These are phyloP conservation scores for Galeopsis tetrahit DNA, from an alignment of 257 asterid genomes.

Conservation along the genomic window DNA sequence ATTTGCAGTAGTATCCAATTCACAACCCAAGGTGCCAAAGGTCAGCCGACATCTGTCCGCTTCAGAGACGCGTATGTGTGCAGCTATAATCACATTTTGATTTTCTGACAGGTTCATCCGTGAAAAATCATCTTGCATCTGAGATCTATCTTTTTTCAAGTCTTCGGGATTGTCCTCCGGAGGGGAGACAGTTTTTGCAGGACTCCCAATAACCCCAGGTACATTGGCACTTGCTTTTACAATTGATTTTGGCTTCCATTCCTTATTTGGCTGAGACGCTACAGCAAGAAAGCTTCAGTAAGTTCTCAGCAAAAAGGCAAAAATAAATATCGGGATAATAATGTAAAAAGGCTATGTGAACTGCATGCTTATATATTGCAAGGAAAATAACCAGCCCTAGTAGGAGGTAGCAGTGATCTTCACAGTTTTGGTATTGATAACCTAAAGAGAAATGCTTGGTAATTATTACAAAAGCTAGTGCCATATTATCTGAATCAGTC, in stretches of 20 bases:
- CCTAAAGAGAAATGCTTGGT: constrained; percentile 16
- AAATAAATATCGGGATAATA: constrained; percentile 10
- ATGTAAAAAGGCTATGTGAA: constrained; percentile 11
- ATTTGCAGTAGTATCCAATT: constrained; percentile 47
- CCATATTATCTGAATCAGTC: neutral
- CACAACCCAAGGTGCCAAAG: constrained; percentile 87
- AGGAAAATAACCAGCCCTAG: constrained; percentile 21
- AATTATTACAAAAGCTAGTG: neutral
- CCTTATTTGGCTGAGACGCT: constrained; percentile 78
- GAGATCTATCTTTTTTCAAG: constrained; percentile 52
- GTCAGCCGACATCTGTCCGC: constrained; percentile 76
- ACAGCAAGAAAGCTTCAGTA: constrained; percentile 39
- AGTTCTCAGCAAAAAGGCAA: constrained; percentile 23
- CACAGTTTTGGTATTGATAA: neutral
- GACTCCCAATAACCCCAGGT: constrained; percentile 63
- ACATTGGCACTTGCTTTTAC: constrained; percentile 55
- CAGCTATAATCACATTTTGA: constrained; percentile 87
- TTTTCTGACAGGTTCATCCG: constrained; percentile 59
- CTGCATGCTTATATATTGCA: neutral
- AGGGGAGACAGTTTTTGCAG: constrained; percentile 60
- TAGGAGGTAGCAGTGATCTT: constrained; percentile 22
- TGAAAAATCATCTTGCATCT: constrained; percentile 59
- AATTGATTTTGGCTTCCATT: constrained; percentile 93
- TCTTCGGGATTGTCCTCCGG: constrained; percentile 50
- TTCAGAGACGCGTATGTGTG: constrained; percentile 91